phyloP scores from a whole-genome alignment of 2,329 filamentous ascomycete genomes.

The Plenodomus lindquistii region DNA sequence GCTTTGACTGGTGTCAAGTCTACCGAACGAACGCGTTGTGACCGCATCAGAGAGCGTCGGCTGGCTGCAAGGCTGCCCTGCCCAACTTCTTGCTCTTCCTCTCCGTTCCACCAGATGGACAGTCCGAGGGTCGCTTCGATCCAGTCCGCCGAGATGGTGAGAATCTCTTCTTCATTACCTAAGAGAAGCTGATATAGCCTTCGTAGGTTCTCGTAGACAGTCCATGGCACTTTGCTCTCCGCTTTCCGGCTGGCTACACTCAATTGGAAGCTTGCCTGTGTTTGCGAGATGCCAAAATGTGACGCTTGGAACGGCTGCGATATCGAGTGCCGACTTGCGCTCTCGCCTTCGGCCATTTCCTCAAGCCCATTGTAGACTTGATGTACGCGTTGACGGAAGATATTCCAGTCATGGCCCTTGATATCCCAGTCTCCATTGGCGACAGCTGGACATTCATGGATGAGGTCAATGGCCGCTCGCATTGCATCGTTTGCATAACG shows the following conservation, averaged over 20 bases:
- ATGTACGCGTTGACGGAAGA: conserved; percentile 77
- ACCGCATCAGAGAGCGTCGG: conserved; percentile 47
- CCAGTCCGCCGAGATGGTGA: conserved; percentile 84
- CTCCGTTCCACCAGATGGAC: conserved; percentile 90
- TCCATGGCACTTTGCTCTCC: conserved; percentile 85
- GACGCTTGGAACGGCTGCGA: conserved; percentile 50
- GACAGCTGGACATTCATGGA: conserved; percentile 73
- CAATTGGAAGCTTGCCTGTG: conserved; percentile 62
- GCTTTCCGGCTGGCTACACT: conserved; percentile 71
- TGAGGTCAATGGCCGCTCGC: conserved; percentile 67
- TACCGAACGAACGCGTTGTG: conserved; percentile 50
- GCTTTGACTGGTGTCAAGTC: conserved; percentile 62
- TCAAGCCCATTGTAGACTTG: conserved; percentile 72
- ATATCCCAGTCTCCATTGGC: conserved; percentile 77
- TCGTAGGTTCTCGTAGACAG: conserved; percentile 82
- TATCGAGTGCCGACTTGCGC: conserved; percentile 52
- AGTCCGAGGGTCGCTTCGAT: conserved; percentile 83
- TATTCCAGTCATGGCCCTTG: conserved; percentile 76
- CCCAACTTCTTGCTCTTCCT: conserved; percentile 57
- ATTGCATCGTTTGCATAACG: conserved; percentile 75
- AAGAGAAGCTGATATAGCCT: conserved; percentile 80
- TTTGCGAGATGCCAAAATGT: conserved; percentile 47
- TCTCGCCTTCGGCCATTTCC: conserved; percentile 76
- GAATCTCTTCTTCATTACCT: conserved; percentile 74
- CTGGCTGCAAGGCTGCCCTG: conserved; percentile 51